Conservation (phyloP, 192 early-diverging fungal genomes). For the Linnemannia exigua region DNA sequence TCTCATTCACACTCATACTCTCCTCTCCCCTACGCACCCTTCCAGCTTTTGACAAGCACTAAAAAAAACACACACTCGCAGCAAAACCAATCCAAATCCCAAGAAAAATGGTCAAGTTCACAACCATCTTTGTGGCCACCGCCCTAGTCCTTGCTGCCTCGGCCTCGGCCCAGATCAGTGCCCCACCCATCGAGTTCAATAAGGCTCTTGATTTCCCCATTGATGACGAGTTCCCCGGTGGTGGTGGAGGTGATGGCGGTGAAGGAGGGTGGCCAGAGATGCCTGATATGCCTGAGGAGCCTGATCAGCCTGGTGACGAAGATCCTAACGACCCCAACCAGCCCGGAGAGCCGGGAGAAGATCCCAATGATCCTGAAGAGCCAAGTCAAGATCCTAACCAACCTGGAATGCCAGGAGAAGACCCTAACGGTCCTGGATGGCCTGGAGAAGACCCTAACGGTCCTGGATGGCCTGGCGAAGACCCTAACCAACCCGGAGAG, state of each 20-base stretch:
- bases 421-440: no score
- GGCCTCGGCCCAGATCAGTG: slow-evolving; percentile 19
- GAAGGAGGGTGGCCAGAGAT: background rate
- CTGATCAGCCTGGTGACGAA: no score
- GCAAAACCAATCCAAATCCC: background rate
- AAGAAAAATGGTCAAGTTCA: slow-evolving; percentile 43
- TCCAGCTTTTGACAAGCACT: background rate
- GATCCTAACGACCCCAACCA: no score
- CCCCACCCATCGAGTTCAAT: slow-evolving; percentile 3
- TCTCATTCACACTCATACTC: background rate
- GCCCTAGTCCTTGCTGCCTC: slow-evolving; percentile 37
- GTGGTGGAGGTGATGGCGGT: background rate
- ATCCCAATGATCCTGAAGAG: no score
- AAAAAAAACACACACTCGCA: background rate
- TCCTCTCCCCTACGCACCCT: no score
- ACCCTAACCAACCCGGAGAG: no score
- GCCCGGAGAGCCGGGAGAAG: no score
- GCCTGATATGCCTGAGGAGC: no score
- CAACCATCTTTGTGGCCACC: slow-evolving; percentile 36
- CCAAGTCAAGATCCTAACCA: no score
- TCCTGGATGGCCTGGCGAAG: no score
- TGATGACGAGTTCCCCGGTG: background rate
- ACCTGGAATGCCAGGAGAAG: no score
- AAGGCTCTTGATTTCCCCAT: background rate
- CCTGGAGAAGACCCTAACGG: no score